phyloP scores from a whole-genome alignment of 176 grass and related monocot species.

The Urochloa ruziziensis region DNA sequence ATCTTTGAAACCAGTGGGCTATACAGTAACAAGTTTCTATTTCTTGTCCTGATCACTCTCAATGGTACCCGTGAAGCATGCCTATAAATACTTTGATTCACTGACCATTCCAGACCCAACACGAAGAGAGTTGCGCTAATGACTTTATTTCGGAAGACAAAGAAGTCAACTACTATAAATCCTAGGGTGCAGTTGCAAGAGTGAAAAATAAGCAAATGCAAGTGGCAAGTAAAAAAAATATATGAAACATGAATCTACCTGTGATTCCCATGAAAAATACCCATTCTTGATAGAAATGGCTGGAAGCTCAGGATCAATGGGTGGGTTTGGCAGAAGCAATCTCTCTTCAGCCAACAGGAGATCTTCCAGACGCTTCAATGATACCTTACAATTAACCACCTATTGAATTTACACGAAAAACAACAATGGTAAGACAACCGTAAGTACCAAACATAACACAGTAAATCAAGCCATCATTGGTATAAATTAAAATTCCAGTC shows the following conservation, averaged over 20 bases:
- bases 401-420: conserved; percentile 37
- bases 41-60: neutral
- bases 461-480: neutral
- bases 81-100: neutral
- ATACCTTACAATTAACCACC: conserved; percentile 97
- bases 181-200: neutral
- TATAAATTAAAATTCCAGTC: neutral
- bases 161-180: conserved; percentile 13
- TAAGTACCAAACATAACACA: neutral
- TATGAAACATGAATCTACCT: conserved; percentile 43
- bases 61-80: neutral
- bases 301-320: conserved; percentile 66
- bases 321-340: conserved; percentile 83
- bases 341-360: conserved; percentile 82
- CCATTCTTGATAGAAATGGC: conserved; percentile 93
- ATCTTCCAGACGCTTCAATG: conserved; percentile 91
- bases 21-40: conserved; percentile 4
- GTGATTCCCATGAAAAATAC: conserved; percentile 91
- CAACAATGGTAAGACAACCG: conserved; percentile 16
- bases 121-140: neutral
- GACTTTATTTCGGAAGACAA: neutral
- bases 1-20: neutral
- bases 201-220: neutral
- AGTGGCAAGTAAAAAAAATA: conserved; percentile 21
- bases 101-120: neutral